These are phyloP conservation scores for Quercus rubra DNA, from an alignment of 306 rosid species.

Conservation along the genomic window DNA sequence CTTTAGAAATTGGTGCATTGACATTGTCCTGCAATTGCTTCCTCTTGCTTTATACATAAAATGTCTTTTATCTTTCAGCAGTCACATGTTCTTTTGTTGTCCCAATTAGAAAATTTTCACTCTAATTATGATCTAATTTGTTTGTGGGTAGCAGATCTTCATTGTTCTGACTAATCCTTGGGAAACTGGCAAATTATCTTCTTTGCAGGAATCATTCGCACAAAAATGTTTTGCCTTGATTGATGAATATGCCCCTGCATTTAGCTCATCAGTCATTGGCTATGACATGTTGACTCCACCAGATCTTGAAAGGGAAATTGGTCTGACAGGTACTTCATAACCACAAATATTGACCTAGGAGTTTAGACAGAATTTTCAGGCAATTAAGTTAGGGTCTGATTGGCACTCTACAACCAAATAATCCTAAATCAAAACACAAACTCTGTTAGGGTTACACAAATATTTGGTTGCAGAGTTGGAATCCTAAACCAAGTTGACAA, in stretches of 20 bases:
- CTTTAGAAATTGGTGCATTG: background rate
- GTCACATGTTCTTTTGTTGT: background rate
- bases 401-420: background rate
- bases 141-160: background rate
- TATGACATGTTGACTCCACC: constrained; percentile 96
- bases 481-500: too few species aligned
- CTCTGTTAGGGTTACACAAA: background rate
- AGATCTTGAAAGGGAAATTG: constrained; percentile 91
- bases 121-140: constrained; percentile 1
- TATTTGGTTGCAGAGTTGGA: too few species aligned
- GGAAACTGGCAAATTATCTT: background rate
- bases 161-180: constrained; percentile 7
- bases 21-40: background rate
- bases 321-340: constrained; percentile 66
- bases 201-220: constrained; percentile 64
- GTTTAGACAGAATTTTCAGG: background rate
- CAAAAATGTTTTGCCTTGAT: constrained; percentile 67
- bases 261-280: constrained; percentile 71
- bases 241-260: constrained; percentile 92
- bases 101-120: background rate
- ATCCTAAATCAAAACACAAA: too few species aligned
- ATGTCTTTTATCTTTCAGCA: background rate
- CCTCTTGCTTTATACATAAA: background rate
- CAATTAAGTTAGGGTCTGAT: background rate
- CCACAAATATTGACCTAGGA: background rate